Evolutionary conservation across 352 stramenopile genomes (phyloP).

Genomic region (Hyaloperonospora arabidopsidis): DNA sequence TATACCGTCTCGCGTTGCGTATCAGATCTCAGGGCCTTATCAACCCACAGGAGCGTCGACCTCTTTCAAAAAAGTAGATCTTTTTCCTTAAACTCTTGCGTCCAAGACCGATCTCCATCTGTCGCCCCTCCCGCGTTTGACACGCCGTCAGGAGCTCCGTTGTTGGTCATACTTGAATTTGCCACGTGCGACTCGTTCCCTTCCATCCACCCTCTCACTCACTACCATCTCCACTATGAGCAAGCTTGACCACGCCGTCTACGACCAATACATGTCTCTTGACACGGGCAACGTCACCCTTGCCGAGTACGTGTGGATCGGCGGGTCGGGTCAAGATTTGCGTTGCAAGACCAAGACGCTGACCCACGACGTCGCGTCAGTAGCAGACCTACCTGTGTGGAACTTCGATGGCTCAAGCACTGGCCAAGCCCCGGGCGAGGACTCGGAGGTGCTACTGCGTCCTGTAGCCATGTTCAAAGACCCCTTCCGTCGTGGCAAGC

Average conservation of each 20-base stretch:
- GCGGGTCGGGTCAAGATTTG: conserved; percentile 86
- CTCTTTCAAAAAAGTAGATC: no score
- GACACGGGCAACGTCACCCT: conserved; percentile 41
- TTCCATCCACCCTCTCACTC: not conserved
- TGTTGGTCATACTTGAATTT: not conserved
- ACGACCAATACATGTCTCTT: conserved; percentile 74
- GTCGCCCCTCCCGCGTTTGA: no score
- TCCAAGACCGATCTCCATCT: no score
- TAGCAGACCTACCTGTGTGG: conserved; percentile 90
- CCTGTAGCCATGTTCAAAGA: conserved; percentile 92
- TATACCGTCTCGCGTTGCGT: no score
- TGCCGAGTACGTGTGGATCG: conserved; percentile 95
- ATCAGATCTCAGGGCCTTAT: no score
- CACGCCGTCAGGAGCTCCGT: no score
- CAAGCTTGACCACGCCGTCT: conserved; percentile 74
- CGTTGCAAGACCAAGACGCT: conserved; percentile 93
- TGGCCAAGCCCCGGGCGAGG: conserved; percentile 92
- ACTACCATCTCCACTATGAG: conserved; percentile 41
- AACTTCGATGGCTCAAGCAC: conserved; percentile 98
- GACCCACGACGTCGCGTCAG: conserved; percentile 45
- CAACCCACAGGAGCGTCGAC: no score
- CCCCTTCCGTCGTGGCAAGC: conserved; percentile 91
- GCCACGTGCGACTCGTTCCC: not conserved
- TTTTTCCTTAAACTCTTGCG: no score
- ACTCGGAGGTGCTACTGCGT: conserved; percentile 94